Evolutionary conservation across 2,329 filamentous ascomycete genomes (phyloP).

Genomic region (Helotiales sp.): DNA sequence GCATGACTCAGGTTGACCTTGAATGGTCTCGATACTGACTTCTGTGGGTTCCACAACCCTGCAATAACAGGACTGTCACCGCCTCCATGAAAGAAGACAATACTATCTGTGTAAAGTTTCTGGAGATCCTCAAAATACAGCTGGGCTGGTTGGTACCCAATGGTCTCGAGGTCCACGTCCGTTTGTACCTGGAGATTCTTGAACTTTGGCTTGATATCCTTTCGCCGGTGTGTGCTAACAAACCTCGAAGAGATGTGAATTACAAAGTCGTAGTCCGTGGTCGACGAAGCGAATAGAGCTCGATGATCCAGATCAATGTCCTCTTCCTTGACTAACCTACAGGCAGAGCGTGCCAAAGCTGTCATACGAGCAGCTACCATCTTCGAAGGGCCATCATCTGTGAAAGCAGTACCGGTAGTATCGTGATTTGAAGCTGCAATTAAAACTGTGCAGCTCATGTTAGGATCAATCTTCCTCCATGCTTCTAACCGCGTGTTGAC

Average conservation of each 20-base stretch:
- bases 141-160: slow-evolving; percentile 60
- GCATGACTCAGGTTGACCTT: slow-evolving; percentile 71
- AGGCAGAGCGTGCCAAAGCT: slow-evolving; percentile 74
- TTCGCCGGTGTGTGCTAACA: slow-evolving; percentile 37
- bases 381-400: slow-evolving; percentile 70
- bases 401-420: slow-evolving; percentile 77
- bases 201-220: slow-evolving; percentile 54
- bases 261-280: slow-evolving; percentile 83
- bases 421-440: slow-evolving; percentile 83
- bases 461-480: slow-evolving; percentile 86
- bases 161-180: slow-evolving; percentile 40
- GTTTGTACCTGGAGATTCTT: slow-evolving; percentile 75
- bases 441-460: slow-evolving; percentile 79
- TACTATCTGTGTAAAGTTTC: slow-evolving; percentile 62
- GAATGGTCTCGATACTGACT: slow-evolving; percentile 51
- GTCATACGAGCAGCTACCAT: slow-evolving; percentile 85
- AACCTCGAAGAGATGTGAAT: slow-evolving; percentile 56
- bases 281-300: slow-evolving; percentile 69
- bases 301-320: slow-evolving; percentile 54
- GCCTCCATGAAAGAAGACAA: slow-evolving; percentile 79
- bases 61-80: slow-evolving; percentile 57
- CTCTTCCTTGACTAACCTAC: slow-evolving; percentile 56
- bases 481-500: slow-evolving; percentile 74
- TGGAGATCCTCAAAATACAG: slow-evolving; percentile 69
- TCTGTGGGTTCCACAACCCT: slow-evolving; percentile 64